A percentile compares a stretch with the other conserved stretches of the same genome.
phyloP scores from a whole-genome alignment of 768 basidiomycete genomes.

The Rhizopogon vinicolor region DNA sequence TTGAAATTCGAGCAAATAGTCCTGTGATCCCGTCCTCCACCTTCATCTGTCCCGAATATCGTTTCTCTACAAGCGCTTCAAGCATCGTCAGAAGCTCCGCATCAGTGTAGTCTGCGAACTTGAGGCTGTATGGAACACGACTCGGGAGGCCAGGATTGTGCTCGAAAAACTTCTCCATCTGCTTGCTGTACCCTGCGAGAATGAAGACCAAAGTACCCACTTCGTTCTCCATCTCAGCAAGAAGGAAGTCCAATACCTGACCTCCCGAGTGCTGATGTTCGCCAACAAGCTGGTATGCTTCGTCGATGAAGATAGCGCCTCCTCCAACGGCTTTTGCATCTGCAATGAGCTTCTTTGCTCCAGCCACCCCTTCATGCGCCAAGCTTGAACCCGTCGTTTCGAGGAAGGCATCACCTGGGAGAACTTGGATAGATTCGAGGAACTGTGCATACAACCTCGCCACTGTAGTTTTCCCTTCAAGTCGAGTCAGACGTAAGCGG shows the following conservation, averaged over 20 bases:
- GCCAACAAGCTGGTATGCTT: slow-evolving; percentile 62
- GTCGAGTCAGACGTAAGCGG: not conserved
- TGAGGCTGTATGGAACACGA: slow-evolving; percentile 58
- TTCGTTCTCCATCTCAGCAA: slow-evolving; percentile 73
- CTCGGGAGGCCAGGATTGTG: slow-evolving; percentile 68
- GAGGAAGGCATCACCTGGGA: slow-evolving; percentile 49
- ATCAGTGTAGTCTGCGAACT: slow-evolving; percentile 60
- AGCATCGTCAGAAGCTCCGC: slow-evolving; percentile 53
- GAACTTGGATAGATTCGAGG: slow-evolving; percentile 46
- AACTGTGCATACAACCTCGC: slow-evolving; percentile 62
- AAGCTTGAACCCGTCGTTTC: slow-evolving; percentile 63
- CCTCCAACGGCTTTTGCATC: slow-evolving; percentile 47
- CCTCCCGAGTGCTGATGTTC: slow-evolving; percentile 43
- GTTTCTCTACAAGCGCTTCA: slow-evolving; percentile 40
- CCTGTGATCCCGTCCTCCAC: slow-evolving; percentile 52
- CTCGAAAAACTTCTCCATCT: slow-evolving; percentile 78
- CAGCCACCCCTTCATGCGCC: slow-evolving; percentile 51
- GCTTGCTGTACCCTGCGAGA: slow-evolving; percentile 62
- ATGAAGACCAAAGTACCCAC: slow-evolving; percentile 64
- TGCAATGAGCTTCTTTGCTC: slow-evolving; percentile 46
- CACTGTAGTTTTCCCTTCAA: slow-evolving; percentile 63
- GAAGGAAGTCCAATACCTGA: slow-evolving; percentile 63
- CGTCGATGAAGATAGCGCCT: slow-evolving; percentile 66
- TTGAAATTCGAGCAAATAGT: slow-evolving; percentile 49
- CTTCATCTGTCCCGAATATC: slow-evolving; percentile 45